These are phyloP conservation scores for Clonostachys solani DNA, from an alignment of 2,329 filamentous ascomycete genomes.

Conservation along the genomic window DNA sequence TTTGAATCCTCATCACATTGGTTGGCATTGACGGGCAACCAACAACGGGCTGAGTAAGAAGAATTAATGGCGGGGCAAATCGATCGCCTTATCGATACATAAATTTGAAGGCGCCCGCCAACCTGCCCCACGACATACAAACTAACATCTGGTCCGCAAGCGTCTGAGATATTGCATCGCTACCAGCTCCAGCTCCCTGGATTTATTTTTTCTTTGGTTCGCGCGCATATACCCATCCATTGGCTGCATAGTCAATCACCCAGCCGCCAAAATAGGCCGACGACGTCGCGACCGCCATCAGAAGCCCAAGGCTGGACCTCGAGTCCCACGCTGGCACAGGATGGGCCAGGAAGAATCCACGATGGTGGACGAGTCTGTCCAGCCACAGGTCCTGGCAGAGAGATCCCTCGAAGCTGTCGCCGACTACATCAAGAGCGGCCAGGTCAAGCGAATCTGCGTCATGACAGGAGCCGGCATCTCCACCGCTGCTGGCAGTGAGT, in stretches of 20 bases:
- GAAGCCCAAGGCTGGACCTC: slow-evolving; percentile 24
- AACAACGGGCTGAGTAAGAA: no score
- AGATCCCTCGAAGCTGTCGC: slow-evolving; percentile 73
- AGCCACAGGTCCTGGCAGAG: slow-evolving; percentile 60
- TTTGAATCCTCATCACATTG: no score
- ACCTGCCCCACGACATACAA: no score
- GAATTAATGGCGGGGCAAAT: no score
- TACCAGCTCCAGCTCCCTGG: no score
- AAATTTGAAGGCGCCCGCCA: no score
- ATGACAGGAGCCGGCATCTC: slow-evolving; percentile 90
- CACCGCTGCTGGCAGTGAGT: slow-evolving; percentile 61
- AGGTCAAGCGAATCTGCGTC: slow-evolving; percentile 70
- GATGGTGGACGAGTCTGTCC: slow-evolving; percentile 49
- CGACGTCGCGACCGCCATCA: slow-evolving; percentile 27
- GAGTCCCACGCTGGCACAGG: slow-evolving; percentile 33
- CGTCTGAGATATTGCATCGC: no score
- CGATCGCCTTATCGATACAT: no score
- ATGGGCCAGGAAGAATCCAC: slow-evolving; percentile 90
- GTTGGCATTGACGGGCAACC: no score
- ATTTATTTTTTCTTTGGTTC: no score
- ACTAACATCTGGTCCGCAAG: no score
- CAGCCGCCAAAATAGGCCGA: slow-evolving; percentile 30
- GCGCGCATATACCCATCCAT: no score
- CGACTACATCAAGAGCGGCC: slow-evolving; percentile 70
- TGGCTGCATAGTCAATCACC: background rate